Conservation (phyloP, 768 basidiomycete genomes). For the Trametes cinnabarina region DNA sequence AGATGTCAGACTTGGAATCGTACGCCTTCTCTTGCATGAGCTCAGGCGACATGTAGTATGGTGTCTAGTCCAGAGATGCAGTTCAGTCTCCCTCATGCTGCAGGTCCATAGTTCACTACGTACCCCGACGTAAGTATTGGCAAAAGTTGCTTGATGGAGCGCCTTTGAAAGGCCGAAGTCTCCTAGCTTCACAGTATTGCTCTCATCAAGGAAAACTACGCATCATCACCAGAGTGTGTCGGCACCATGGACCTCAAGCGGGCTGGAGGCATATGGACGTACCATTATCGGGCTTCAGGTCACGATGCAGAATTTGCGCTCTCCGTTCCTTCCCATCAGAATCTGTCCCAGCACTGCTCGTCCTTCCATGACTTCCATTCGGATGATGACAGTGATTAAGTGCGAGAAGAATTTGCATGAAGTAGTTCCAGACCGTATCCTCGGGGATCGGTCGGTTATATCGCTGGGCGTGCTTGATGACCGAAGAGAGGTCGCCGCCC, state of each 20-base stretch:
- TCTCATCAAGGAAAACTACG: conserved; percentile 92
- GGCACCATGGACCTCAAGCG: no score
- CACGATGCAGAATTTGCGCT: conserved; percentile 85
- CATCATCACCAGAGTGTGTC: no score
- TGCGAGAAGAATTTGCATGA: conserved; percentile 88
- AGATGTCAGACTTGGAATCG: conserved; percentile 97
- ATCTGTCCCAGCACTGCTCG: conserved; percentile 37
- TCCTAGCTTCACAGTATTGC: conserved; percentile 87
- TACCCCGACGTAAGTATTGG: conserved; percentile 96
- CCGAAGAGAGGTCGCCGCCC: conserved; percentile 86
- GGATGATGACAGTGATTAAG: conserved; percentile 93
- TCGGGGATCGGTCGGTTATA: conserved; percentile 77
- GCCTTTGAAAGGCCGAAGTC: conserved; percentile 97
- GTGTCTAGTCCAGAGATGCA: conserved; percentile 68
- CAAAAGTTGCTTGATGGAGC: conserved; percentile 82
- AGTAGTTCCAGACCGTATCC: conserved; percentile 94
- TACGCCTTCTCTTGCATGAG: conserved; percentile 96
- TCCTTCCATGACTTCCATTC: conserved; percentile 40
- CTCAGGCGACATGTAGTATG: conserved; percentile 99
- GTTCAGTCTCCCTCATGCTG: neutral
- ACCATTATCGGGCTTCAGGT: conserved; percentile 98
- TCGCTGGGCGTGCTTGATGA: conserved; percentile 79
- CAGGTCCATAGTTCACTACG: conserved; percentile 29
- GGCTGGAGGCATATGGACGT: conserved; percentile 24
- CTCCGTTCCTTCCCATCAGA: conserved; percentile 51